A percentile compares a stretch with the other conserved stretches of the same genome.
phyloP scores from a whole-genome alignment of 192 early-diverging fungal genomes.

The Coemansia sp. region DNA sequence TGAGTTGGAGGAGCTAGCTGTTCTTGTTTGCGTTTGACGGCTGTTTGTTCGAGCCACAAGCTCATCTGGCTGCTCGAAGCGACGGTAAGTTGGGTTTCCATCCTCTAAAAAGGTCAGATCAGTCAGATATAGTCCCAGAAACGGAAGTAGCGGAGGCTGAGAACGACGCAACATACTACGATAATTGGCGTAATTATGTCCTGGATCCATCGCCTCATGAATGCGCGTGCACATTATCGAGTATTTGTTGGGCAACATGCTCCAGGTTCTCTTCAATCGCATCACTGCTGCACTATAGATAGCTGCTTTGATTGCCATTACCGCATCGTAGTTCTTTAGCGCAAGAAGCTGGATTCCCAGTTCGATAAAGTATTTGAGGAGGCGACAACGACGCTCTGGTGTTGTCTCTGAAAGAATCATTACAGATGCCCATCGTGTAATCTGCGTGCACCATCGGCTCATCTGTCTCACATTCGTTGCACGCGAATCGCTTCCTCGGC shows the following conservation, averaged over 20 bases:
- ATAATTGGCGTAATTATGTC: conserved; percentile 66
- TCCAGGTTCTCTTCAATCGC: conserved; percentile 70
- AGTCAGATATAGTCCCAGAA: conserved; percentile 75
- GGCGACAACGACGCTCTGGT: conserved; percentile 61
- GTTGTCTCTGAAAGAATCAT: conserved; percentile 73
- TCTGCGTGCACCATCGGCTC: conserved; percentile 67
- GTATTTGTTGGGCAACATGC: conserved; percentile 66
- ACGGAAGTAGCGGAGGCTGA: conserved; percentile 71
- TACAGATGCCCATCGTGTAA: conserved; percentile 76
- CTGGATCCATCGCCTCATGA: conserved; percentile 58
- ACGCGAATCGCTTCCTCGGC: conserved; percentile 50
- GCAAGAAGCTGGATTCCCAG: conserved; percentile 61
- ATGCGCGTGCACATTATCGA: conserved; percentile 61
- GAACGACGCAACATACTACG: conserved; percentile 50
- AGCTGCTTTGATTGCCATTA: conserved; percentile 77
- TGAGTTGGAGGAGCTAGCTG: background rate
- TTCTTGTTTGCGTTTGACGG: background rate
- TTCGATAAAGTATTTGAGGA: conserved; percentile 79
- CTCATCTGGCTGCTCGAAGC: conserved; percentile 27
- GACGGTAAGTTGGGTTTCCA: conserved; percentile 69
- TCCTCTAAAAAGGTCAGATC: conserved; percentile 86
- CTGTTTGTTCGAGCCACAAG: background rate
- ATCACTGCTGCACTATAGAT: conserved; percentile 70
- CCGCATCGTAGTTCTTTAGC: conserved; percentile 69
- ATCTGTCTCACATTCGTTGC: conserved; percentile 72